Evolutionary conservation across 2,329 filamentous ascomycete species (phyloP), one percentile per base, ranked within the genome.

Genomic region (Colletotrichum cereale): DNA sequence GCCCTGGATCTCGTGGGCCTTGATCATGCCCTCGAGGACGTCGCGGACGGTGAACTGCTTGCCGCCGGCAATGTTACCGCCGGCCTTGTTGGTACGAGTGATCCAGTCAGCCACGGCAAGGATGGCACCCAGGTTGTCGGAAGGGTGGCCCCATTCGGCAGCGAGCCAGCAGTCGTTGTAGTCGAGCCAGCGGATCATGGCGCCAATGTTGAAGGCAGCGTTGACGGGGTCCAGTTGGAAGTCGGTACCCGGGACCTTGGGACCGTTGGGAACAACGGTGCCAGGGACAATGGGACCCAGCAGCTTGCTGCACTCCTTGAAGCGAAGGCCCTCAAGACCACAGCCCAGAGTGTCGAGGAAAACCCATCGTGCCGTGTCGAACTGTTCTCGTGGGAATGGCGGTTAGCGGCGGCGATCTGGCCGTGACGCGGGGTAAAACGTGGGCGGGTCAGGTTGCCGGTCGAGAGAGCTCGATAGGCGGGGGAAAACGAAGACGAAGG

Each of bases 131-230:
- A 99, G 84, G 87, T 99, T 99, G 87, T 99, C 96, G 5, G 95
- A 98, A 73, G 96, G 96, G 84, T 99, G 96, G 71, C 96, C 96
- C 96, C 96, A 99, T 86, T 99, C 96, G 67, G 96, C 96, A 55
- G 96, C 96, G 75, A 98, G 88, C 96, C 96, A 99, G 90, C 96
- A 98, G 89, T 99, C 96, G 83, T 99, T 99, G 90, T 98, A 99
- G 86, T 99, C 96, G 79, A 99, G 90, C 96, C 96, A 99, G 80
- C 96, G 90, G 86, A 99, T 97, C 92, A 97, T 97, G 79, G 96
- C 93, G 78, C 96, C 96, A 78, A 99, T 98, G 88, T 98, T 98
- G 90, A 99, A 98, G 75, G 96, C 96, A 74, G 92, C 96, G 78
- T 96, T 96, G 81, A 98, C 91, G 48, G 96, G 96, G 82, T 98